These are phyloP conservation scores for Stygiomarasmius scandens DNA, from an alignment of 1,284 basidiomycete genomes.

Conservation along the genomic window DNA sequence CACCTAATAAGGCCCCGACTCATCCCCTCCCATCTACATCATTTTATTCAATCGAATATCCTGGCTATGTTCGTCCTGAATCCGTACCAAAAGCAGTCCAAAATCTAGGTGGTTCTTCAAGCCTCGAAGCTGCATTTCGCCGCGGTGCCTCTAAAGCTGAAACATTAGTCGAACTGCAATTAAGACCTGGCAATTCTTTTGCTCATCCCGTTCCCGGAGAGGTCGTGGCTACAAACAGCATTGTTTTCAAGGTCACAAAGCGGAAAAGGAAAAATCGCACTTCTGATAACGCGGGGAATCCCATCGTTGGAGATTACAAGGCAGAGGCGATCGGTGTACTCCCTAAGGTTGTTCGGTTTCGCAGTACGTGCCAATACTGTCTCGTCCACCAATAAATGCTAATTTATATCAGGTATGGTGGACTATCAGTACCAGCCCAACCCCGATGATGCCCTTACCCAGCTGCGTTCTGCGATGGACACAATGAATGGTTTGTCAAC, in stretches of 20 bases:
- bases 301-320: slow-evolving; percentile 73
- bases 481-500: slow-evolving; percentile 71
- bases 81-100: slow-evolving; percentile 68
- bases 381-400: slow-evolving; percentile 4
- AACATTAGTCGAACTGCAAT: slow-evolving; percentile 70
- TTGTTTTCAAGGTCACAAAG: slow-evolving; percentile 81
- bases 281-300: not conserved
- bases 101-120: slow-evolving; percentile 68
- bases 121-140: slow-evolving; percentile 76
- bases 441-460: slow-evolving; percentile 66
- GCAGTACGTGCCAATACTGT: slow-evolving; percentile 62
- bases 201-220: slow-evolving; percentile 84
- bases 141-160: slow-evolving; percentile 61
- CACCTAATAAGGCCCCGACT: slow-evolving; percentile 21
- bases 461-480: slow-evolving; percentile 73
- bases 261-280: slow-evolving; percentile 55
- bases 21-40: slow-evolving; percentile 57
- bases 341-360: slow-evolving; percentile 84
- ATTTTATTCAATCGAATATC: slow-evolving; percentile 87
- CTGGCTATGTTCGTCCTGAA: slow-evolving; percentile 73
- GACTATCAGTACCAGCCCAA: slow-evolving; percentile 88
- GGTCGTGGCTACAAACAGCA: slow-evolving; percentile 73
- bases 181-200: slow-evolving; percentile 74
- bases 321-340: slow-evolving; percentile 78
- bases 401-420: slow-evolving; percentile 70